Base-by-base conservation (phyloP, 192 early-diverging fungal genomes). In the Coemansia sp. region DNA sequence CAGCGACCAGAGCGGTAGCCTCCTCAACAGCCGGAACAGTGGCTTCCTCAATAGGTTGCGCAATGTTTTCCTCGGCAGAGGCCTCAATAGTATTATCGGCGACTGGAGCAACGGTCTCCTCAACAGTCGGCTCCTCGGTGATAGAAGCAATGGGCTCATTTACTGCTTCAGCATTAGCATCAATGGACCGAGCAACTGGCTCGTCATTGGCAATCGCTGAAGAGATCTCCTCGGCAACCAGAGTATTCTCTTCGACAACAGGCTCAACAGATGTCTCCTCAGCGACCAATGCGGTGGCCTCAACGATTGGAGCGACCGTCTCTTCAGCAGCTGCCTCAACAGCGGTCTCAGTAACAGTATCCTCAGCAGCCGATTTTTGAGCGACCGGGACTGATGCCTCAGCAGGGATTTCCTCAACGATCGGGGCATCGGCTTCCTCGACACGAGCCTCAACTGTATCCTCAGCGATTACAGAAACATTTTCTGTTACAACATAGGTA, bases 101-200 rank as follows among this genome's bases (percentile, higher is more conserved):
- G 21, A 21, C 21, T 27, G 3, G 27, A 6, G 49, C 17, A 22
- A 14, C 7, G 8, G 2, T 41, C 14, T 45, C 41, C 16, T 45
- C 47, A 49, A 17, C 14, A 6, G n/a, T 45, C 14, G 3, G 3
- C 10, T 38, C 21, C 45, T 27, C 61, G 1, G 25, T 43, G 25
- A 22, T 37, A 45, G 41, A n/a, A 45, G 16, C 41, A 45, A 21
- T 17, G 8, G 67, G 21, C 39, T 62, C 67, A 45, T 52, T 12
- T 25, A 38, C 52, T 35, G 45, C 3, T 29, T 55, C 26, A n/a
- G 21, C 29, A 54, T 29, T n/a, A n/a, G 57, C 64, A 50, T 43
- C 64, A 19, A 8, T 26, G 10, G 56, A 4, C 43, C 11, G 27
- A 27, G 54, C 9, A 31, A 10, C 31, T 19, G n/a, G 22, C 41